Evolutionary conservation across 2,329 filamentous ascomycete species (phyloP).

Genomic region (Escovopsis sp.): DNA sequence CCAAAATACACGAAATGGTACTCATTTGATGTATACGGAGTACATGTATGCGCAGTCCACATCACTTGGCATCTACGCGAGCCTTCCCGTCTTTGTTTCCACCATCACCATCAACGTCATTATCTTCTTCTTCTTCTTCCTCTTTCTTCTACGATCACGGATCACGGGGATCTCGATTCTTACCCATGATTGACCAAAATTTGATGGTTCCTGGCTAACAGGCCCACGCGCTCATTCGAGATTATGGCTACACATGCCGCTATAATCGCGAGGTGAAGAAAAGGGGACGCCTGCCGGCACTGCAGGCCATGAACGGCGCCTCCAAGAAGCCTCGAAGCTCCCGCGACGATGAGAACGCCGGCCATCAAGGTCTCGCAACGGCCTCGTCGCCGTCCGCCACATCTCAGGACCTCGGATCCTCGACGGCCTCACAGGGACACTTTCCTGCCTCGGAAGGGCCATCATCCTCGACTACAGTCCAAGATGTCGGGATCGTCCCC

Average conservation of each 20-base stretch:
- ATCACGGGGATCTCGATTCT: too few species aligned
- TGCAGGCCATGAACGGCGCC: slow-evolving; percentile 3
- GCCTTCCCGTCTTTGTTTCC: too few species aligned
- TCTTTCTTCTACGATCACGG: too few species aligned
- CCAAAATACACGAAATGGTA: too few species aligned
- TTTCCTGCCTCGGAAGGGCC: not conserved
- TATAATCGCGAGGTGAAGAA: slow-evolving; percentile 24
- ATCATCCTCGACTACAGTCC: slow-evolving; percentile 1
- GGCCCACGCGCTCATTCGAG: slow-evolving; percentile 7
- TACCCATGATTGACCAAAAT: too few species aligned
- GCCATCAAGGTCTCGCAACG: slow-evolving; percentile 1
- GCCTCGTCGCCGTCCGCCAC: slow-evolving; percentile 4
- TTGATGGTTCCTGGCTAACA: slow-evolving; percentile 1
- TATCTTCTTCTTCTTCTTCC: not conserved
- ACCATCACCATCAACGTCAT: too few species aligned
- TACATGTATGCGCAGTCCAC: too few species aligned
- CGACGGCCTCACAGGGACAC: slow-evolving; percentile 1
- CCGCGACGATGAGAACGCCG: not conserved
- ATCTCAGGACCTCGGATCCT: slow-evolving; percentile 2
- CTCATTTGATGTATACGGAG: too few species aligned
- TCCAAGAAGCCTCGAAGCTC: not conserved
- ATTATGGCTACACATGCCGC: slow-evolving; percentile 22
- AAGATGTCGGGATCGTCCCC: not conserved
- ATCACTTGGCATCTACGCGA: too few species aligned
- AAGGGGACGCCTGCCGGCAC: slow-evolving; percentile 18